phyloP scores from a whole-genome alignment of 805 yeast genomes.

The Scheffersomyces lignosus region DNA sequence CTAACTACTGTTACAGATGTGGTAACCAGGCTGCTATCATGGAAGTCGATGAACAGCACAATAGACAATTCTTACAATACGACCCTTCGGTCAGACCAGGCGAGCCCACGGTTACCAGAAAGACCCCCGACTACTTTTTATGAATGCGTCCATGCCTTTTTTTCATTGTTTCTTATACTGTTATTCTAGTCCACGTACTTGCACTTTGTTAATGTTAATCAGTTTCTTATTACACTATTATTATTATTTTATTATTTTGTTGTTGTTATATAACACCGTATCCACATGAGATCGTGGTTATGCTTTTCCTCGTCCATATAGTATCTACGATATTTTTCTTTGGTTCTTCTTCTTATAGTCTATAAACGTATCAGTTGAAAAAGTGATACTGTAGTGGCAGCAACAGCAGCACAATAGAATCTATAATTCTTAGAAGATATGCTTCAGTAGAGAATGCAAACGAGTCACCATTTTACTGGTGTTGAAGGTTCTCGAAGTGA shows the following conservation, averaged over 20 bases:
- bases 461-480: no score
- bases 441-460: no score
- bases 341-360: no score
- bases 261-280: neutral
- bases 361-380: no score
- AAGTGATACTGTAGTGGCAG: no score
- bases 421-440: no score
- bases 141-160: constrained; percentile 29
- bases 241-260: constrained; percentile 1
- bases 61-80: constrained; percentile 89
- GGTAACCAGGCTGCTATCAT: constrained; percentile 98
- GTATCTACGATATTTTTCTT: no score
- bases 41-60: constrained; percentile 95
- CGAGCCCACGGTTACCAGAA: constrained; percentile 95
- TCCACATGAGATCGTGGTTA: no score
- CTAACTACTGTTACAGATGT: constrained; percentile 95
- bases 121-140: constrained; percentile 95
- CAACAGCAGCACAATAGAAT: no score
- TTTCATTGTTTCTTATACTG: constrained; percentile 4
- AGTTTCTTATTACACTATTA: neutral
- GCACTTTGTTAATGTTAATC: constrained; percentile 1
- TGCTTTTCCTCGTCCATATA: no score
- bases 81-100: constrained; percentile 97
- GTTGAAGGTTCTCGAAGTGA: no score
- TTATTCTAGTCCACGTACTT: no score